Evolutionary conservation across 805 yeast species (phyloP).

Genomic region (Ogataea pini): DNA sequence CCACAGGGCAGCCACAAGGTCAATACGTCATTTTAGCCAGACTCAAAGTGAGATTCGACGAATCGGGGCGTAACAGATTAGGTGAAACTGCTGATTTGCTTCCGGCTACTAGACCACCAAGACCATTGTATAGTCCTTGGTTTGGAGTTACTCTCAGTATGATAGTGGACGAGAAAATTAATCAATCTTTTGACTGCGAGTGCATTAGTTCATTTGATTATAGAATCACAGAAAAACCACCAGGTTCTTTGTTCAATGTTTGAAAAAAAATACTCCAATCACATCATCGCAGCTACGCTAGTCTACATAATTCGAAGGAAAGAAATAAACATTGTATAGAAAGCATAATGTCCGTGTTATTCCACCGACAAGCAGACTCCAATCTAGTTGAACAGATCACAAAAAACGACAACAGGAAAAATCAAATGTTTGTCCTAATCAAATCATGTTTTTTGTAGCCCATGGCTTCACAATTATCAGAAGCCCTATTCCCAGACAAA

Average conservation of each 20-base stretch:
- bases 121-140: slow-evolving; percentile 69
- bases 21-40: slow-evolving; percentile 44
- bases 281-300: neutral
- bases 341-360: slow-evolving; percentile 3
- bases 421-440: neutral
- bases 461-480: slow-evolving; percentile 20
- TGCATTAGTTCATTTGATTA: slow-evolving; percentile 63
- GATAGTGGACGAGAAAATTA: slow-evolving; percentile 56
- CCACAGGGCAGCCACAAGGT: slow-evolving; percentile 36
- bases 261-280: slow-evolving; percentile 2
- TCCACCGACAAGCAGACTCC: slow-evolving; percentile 2
- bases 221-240: slow-evolving; percentile 64
- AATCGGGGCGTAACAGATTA: slow-evolving; percentile 64
- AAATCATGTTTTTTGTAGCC: slow-evolving; percentile 10
- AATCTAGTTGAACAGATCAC: slow-evolving; percentile 1
- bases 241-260: slow-evolving; percentile 40
- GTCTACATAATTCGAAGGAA: slow-evolving; percentile 3
- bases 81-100: slow-evolving; percentile 65
- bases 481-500: slow-evolving; percentile 18
- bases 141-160: slow-evolving; percentile 64
- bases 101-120: slow-evolving; percentile 29
- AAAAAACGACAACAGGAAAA: slow-evolving; percentile 1
- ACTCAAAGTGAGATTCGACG: slow-evolving; percentile 72
- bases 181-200: slow-evolving; percentile 41
- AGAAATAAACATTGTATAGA: slow-evolving; percentile 4